Percentiles rank a stretch among this genome's conserved stretches.
Conservation (phyloP, 2,329 filamentous ascomycete species). For the Cladorrhinum sp. region DNA sequence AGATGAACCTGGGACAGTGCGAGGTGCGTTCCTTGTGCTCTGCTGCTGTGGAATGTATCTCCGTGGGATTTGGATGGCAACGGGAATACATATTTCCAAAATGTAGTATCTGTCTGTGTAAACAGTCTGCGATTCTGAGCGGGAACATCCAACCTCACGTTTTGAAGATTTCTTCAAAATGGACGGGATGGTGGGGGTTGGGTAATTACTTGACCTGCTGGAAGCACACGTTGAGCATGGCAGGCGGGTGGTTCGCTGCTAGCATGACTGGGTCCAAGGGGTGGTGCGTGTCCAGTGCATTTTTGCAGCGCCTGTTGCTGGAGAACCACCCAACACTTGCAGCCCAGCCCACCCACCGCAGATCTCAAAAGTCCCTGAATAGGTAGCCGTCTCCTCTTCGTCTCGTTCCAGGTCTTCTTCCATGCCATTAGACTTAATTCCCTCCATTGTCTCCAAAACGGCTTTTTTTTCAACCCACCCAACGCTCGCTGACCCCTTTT, state of each 20-base stretch:
- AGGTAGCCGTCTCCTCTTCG: slow-evolving; percentile 7
- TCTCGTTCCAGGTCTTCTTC: neutral
- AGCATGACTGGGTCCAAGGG: slow-evolving; percentile 6
- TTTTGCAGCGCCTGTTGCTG: slow-evolving; percentile 15
- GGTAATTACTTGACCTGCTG: neutral
- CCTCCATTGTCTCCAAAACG: slow-evolving; percentile 12
- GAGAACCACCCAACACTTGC: slow-evolving; percentile 16
- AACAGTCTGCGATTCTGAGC: too few relatives aligned
- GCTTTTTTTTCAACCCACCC: neutral
- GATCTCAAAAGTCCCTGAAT: slow-evolving; percentile 20
- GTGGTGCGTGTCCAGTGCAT: neutral
- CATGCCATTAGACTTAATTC: slow-evolving; percentile 15
- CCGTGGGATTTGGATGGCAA: neutral
- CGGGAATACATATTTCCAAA: neutral
- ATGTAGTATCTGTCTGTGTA: neutral
- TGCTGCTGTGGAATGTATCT: neutral
- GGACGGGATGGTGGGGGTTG: neutral
- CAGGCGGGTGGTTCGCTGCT: neutral
- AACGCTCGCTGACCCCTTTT: slow-evolving; percentile 19
- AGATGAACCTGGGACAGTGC: neutral
- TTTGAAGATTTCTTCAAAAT: slow-evolving; percentile 5
- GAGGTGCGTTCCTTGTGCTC: neutral
- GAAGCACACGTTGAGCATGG: neutral
- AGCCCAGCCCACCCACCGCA: slow-evolving; percentile 11
- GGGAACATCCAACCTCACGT: slow-evolving; percentile 14